Base-by-base conservation (phyloP, 2,329 filamentous ascomycete species). In the Xylaria sp. region DNA sequence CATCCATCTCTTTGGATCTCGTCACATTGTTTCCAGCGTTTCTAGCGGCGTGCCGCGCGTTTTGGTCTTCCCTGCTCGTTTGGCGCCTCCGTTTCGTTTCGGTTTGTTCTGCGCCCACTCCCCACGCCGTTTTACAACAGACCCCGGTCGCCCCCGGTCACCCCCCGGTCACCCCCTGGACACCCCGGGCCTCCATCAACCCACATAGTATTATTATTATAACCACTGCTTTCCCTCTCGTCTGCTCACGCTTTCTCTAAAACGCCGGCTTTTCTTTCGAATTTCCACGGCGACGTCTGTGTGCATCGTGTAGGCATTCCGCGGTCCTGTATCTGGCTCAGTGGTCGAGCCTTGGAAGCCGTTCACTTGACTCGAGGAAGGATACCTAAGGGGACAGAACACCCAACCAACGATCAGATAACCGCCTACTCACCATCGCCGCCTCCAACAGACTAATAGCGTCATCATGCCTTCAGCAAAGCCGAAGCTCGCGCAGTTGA, bases 401-500 rank as follows among this genome's bases (percentile, higher is more conserved):
- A 60, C 60, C 59, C 61, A 60, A 64, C 51, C 38, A 19, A 25
- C 25, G 56, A 54, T 48, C 33, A 66, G 54, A 60, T 54, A 47
- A 57, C 52, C 41, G 25, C 43, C 51, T 52, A 47, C 56, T 55
- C 59, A 58, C 44, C 60, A 60, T 46, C 60, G 60, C 29, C 58
- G 54, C 37, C 62, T 37, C 25, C 56, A 40, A 60, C 64, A 63
- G 25, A 60, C 38, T 37, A 65, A 57, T 33, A 62, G 56, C 65
- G 65, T 63, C 78, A 81, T 48, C 69, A 86, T 86, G 72, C 77
- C 84, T 74, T 70, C 79, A 59, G 73, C 73, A 72, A 85, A 84
- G 74, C 86, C 86, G 70, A 88, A 83, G 83, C 81, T 87, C 72
- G 77, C 83, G 69, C 83, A 85, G 77, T 81, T 89, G 75, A 81